These are phyloP conservation scores for Podila horticola DNA, from an alignment of 192 early-diverging fungal genomes.

Conservation along the genomic window DNA sequence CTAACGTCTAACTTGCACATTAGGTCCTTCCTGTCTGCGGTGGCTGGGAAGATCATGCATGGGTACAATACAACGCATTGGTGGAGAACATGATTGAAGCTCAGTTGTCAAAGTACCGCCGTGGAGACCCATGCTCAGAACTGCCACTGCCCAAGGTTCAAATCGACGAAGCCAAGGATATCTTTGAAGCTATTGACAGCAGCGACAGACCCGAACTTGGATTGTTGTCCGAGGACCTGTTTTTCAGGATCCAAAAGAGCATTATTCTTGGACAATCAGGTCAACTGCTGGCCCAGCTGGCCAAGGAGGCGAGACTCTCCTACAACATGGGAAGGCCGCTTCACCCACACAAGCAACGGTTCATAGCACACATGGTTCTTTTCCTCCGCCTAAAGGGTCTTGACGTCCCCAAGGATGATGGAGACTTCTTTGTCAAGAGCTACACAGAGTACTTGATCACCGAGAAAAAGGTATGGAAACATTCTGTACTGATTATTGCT, in stretches of 20 bases:
- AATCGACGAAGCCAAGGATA: slow-evolving; percentile 16
- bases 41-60: slow-evolving; percentile 89
- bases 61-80: slow-evolving; percentile 82
- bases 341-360: slow-evolving; percentile 68
- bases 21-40: slow-evolving; percentile 77
- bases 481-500: too few relatives aligned
- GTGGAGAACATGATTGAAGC: slow-evolving; percentile 67
- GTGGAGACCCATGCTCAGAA: slow-evolving; percentile 18
- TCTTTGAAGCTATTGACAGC: slow-evolving; percentile 26
- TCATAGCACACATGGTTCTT: slow-evolving; percentile 76
- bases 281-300: slow-evolving; percentile 30
- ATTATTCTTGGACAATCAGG: slow-evolving; percentile 45
- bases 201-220: slow-evolving; percentile 22
- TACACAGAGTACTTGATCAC: slow-evolving; percentile 61
- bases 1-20: neutral
- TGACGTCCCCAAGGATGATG: slow-evolving; percentile 49
- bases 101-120: slow-evolving; percentile 30
- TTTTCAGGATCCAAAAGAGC: slow-evolving; percentile 34
- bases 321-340: slow-evolving; percentile 24
- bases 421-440: slow-evolving; percentile 60
- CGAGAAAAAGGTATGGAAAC: slow-evolving; percentile 21
- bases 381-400: slow-evolving; percentile 67
- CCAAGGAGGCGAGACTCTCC: slow-evolving; percentile 16
- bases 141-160: slow-evolving; percentile 19
- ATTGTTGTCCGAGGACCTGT: slow-evolving; percentile 24